Percentiles rank a stretch among this genome's conserved stretches.
phyloP scores from a whole-genome alignment of 768 basidiomycete genomes.

The Dacryopinax primogenitus region DNA sequence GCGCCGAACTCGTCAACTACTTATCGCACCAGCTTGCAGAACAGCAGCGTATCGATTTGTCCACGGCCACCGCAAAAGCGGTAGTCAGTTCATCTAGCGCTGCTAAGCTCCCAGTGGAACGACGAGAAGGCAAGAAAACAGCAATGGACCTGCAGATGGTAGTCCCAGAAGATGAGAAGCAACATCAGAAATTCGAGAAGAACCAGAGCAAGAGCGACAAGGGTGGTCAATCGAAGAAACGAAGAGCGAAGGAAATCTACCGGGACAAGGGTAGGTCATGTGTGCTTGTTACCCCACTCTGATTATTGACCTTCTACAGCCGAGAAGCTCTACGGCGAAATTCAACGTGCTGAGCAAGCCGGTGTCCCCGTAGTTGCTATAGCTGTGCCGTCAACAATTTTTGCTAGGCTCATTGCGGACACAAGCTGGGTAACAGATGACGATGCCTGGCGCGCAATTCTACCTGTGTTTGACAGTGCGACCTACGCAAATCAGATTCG shows the following conservation, averaged over 20 bases:
- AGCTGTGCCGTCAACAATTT: not conserved
- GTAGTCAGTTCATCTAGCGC: not conserved
- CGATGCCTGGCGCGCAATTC: slow-evolving; percentile 54
- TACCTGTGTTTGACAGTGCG: slow-evolving; percentile 41
- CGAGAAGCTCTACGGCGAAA: not conserved
- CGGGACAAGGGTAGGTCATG: not conserved
- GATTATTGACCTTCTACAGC: not conserved
- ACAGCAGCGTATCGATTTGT: not conserved
- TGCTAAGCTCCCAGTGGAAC: not conserved
- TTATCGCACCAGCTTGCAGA: not conserved
- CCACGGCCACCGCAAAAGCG: not conserved
- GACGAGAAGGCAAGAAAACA: not conserved
- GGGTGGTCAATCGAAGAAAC: slow-evolving; percentile 2
- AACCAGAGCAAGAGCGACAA: not conserved
- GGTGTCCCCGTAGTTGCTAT: not conserved
- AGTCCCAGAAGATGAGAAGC: not conserved
- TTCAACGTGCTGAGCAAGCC: not conserved
- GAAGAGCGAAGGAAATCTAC: not conserved
- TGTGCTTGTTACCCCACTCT: no score
- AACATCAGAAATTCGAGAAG: slow-evolving; percentile 3
- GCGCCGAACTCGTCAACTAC: not conserved
- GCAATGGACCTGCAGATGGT: not conserved
- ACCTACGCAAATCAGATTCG: slow-evolving; percentile 56
- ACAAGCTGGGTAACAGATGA: slow-evolving; percentile 56
- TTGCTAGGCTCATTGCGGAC: not conserved